Conservation (phyloP, 495 filamentous ascomycete species). For the Elaphomyces granulatus region DNA sequence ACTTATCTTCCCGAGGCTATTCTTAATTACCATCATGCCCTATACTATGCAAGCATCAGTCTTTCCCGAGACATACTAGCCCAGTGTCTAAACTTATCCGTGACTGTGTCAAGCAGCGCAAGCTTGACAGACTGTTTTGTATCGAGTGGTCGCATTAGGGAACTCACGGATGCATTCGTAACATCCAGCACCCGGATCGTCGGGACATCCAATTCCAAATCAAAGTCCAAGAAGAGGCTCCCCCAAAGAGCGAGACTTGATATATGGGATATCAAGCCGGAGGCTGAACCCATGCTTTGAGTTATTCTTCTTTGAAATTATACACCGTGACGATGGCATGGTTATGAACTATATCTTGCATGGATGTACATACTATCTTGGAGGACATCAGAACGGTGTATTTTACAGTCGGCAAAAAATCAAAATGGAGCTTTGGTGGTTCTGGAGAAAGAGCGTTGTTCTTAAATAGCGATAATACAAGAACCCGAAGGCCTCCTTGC, state of each 20-base stretch:
- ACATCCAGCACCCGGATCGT: conserved; percentile 60
- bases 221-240: conserved; percentile 19
- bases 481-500: too few species aligned
- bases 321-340: conserved; percentile 2
- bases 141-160: conserved; percentile 52
- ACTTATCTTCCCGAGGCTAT: conserved; percentile 70
- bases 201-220: conserved; percentile 19
- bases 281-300: conserved; percentile 16
- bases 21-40: conserved; percentile 60
- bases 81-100: conserved; percentile 65
- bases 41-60: conserved; percentile 53
- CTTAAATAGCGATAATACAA: too few species aligned
- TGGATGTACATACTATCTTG: too few species aligned
- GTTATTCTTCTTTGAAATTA: background rate
- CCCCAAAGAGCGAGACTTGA: conserved; percentile 29
- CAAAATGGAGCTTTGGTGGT: too few species aligned
- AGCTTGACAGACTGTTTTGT: conserved; percentile 53
- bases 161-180: conserved; percentile 64
- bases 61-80: conserved; percentile 50
- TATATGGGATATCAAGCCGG: conserved; percentile 31
- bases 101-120: conserved; percentile 45
- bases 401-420: too few species aligned
- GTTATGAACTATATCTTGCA: background rate
- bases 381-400: too few species aligned
- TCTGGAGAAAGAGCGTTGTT: too few species aligned